Percentiles rank a stretch among this genome's conserved stretches.
Conservation (phyloP, 2,329 filamentous ascomycete species). For the Trichoderma gracile region DNA sequence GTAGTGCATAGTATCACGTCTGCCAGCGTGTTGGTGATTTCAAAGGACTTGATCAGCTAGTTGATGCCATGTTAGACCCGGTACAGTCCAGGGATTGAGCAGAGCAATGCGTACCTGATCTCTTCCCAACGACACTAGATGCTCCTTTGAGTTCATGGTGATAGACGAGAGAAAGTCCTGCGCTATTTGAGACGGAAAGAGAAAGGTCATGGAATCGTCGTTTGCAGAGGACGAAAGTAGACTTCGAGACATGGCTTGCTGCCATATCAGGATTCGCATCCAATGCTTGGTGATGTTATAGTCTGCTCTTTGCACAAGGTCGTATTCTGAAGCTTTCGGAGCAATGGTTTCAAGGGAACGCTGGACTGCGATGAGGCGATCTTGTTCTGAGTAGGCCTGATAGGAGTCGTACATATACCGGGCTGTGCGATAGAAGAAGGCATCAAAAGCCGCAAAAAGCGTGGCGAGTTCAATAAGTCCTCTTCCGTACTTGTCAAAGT, state of each 20-base stretch:
- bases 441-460: constrained; percentile 13
- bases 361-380: constrained; percentile 20
- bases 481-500: constrained; percentile 22
- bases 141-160: constrained; percentile 17
- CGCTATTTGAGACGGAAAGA: constrained; percentile 20
- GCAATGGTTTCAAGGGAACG: neutral
- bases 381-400: neutral
- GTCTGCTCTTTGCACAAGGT: constrained; percentile 20
- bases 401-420: neutral
- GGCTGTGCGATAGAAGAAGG: constrained; percentile 17
- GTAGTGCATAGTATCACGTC: constrained; percentile 22
- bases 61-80: neutral
- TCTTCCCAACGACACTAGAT: constrained; percentile 19
- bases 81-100: too few species aligned
- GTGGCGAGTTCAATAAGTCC: constrained; percentile 23
- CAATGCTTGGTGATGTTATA: constrained; percentile 25
- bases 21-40: constrained; percentile 24
- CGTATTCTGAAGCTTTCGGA: constrained; percentile 3
- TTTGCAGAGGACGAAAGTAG: constrained; percentile 2
- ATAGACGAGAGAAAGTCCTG: constrained; percentile 14
- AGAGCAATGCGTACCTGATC: constrained; percentile 20
- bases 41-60: constrained; percentile 21
- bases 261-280: constrained; percentile 24
- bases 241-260: constrained; percentile 21
- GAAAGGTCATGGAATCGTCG: constrained; percentile 19